Conservation (phyloP, 495 filamentous ascomycete genomes). For the Margaritispora aquatica region DNA sequence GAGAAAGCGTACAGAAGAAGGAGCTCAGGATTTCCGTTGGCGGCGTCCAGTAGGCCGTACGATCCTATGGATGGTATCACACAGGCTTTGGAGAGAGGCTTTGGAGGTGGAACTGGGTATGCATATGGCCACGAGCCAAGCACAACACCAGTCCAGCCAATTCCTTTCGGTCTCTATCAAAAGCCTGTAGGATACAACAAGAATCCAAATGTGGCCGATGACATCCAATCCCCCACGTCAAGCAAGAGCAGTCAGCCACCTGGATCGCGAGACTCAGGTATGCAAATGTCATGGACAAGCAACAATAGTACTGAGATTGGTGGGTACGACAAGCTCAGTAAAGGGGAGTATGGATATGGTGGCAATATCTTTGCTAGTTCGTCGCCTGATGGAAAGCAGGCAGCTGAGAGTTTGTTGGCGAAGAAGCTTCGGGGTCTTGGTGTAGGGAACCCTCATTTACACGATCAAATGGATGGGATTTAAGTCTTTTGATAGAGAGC, state of each 20-base stretch:
- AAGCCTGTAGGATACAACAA: conserved; percentile 7
- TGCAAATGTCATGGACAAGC: conserved; percentile 14
- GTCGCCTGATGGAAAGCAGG: conserved; percentile 31
- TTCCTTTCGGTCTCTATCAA: conserved; percentile 27
- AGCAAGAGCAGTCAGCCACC: conserved; percentile 19
- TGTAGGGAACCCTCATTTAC: conserved; percentile 13
- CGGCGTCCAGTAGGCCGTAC: conserved; percentile 26
- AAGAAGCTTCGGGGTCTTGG: conserved; percentile 46
- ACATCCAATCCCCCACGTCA: conserved; percentile 23
- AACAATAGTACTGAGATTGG: conserved; percentile 24
- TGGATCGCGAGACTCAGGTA: conserved; percentile 9
- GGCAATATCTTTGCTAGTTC: conserved; percentile 46
- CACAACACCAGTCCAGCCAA: conserved; percentile 29
- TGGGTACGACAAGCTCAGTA: conserved; percentile 60
- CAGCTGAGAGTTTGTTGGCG: conserved; percentile 48
- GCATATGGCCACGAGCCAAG: conserved; percentile 5
- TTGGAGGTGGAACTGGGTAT: conserved; percentile 15
- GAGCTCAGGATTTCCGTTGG: conserved; percentile 47
- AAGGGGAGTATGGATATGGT: conserved; percentile 60
- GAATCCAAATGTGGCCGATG: background rate
- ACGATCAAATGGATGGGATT: conserved; percentile 13
- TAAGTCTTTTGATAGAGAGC: conserved; percentile 7
- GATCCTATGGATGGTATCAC: conserved; percentile 31
- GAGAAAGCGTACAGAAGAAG: conserved; percentile 53
- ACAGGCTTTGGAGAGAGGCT: conserved; percentile 23